Evolutionary conservation across 768 basidiomycete species (phyloP), one percentile per base, ranked within the genome.

Genomic region (Amanita rubescens): DNA sequence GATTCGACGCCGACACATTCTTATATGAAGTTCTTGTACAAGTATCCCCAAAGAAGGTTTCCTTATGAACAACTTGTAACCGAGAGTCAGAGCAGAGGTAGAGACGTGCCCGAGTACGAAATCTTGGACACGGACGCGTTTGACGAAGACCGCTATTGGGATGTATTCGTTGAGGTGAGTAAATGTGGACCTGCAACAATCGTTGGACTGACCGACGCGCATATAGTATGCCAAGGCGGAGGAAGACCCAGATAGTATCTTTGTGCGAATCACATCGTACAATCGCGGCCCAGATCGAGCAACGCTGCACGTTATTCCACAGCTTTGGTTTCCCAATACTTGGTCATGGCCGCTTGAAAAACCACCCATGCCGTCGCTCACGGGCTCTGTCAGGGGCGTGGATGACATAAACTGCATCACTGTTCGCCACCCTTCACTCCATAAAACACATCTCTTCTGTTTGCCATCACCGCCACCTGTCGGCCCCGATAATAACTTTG

Each of bases 1-100:
- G 96, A 98, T 67, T 95, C 92, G 34, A 97, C 96, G 1, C 96
- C 96, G 35, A 97, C 96, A 1, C 96, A 99, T 63, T 96, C 94
- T 5, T 99, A 98, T 78, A 98, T 99, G 96, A 99, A 99, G 69
- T 97, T 91, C 70, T 73, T 97, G 53, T 99, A 99, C 81, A 99
- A 99, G 68, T 99, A 99, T 61, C 94, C 96, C 11, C 96, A 99
- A 67, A 76, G 83, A 61, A 75, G 78, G 32, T 99, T 80, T 69
- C 96, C 96, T 1, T 99, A 99, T 69, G 94, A 98, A 63, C 82
- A 95, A 56, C 82, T 99, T 51, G 87, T 96, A 11, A 70, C 75
- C 43, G 94, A 99, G 72, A 94, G 86, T 64, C 73, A 81, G 62
- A 80, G 85, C 59, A 78, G 96, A 44, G 81, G 80, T 60, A 80